Evolutionary conservation across 2,329 filamentous ascomycete species (phyloP), one percentile per base, ranked within the genome.

Genomic region (Pestalotiopsis sp.): DNA sequence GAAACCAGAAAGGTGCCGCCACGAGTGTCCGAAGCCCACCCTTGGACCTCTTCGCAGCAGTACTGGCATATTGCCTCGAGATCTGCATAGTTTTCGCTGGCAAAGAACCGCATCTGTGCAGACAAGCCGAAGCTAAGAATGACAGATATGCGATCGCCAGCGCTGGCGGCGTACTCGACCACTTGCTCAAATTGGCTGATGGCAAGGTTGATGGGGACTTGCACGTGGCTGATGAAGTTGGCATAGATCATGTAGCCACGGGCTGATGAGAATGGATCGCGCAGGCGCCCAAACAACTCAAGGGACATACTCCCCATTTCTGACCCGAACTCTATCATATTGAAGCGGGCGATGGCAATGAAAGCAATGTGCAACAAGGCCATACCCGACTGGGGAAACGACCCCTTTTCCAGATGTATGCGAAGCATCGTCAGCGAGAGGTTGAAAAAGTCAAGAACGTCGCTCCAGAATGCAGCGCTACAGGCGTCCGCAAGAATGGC

Each of bases 391-490:
- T 94, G 91, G 4, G 91, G 88, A 70, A 91, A 92, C 5, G 85
- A 81, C 0, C 91, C 92, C 11, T 82, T 81, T 2, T 84, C 82
- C 6, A 94, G 80, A 74, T 92, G 90, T 66, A 90, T 82, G 65
- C 89, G 83, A 66, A 94, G 81, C 81, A 94, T 88, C 69, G 89
- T 84, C 14, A 94, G 80, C 0, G 88, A 84, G 30, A 91, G 84
- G 71, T 92, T 88, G 75, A 93, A 94, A 75, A 92, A 94, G n/a
- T 89, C 84, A 10, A 94, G 78, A 22, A 83, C 83, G 72, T 94
- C 88, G 55, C 86, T 89, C 92, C 92, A 94, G 83, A 90, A 93
- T 3, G 90, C 90, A 14, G 91, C 88, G 70, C 87, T 89, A 9
- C 91, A 83, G 13, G 92, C 86, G 78, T 94, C 91, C 0, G 89